These are phyloP conservation scores for Epichloe festucae DNA, from an alignment of 2,329 filamentous ascomycete genomes.

Conservation along the genomic window DNA sequence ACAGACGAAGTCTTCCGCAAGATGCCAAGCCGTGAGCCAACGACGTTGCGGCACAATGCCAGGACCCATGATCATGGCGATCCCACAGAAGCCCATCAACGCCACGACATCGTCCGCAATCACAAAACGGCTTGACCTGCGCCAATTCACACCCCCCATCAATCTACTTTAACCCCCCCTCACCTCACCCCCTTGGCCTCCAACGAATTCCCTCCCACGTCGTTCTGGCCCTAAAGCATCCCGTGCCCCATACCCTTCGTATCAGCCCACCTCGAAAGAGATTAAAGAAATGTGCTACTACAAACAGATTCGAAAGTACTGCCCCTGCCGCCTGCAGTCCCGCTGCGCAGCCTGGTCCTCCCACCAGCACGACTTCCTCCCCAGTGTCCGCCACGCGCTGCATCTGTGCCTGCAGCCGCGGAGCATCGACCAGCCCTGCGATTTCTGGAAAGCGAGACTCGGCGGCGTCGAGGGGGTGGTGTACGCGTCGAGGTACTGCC, in stretches of 20 bases:
- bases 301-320: background rate
- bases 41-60: no score
- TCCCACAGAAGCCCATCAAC: no score
- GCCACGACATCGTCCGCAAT: no score
- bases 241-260: no score
- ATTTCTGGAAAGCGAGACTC: background rate
- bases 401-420: background rate
- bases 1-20: no score
- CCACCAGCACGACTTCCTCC: background rate
- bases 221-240: no score
- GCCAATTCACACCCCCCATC: background rate
- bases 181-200: no score
- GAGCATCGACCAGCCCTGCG: background rate
- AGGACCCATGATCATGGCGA: no score
- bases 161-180: background rate
- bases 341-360: background rate
- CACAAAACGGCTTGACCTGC: background rate
- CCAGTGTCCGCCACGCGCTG: background rate
- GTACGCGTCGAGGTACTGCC: background rate
- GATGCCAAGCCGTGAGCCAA: no score
- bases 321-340: background rate
- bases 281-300: conserved; percentile 1
- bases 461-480: background rate
- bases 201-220: no score
- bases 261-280: background rate